These are phyloP conservation scores for Aristolochia fimbriata DNA, from an alignment of 164 flowering plant genomes.

Conservation along the genomic window DNA sequence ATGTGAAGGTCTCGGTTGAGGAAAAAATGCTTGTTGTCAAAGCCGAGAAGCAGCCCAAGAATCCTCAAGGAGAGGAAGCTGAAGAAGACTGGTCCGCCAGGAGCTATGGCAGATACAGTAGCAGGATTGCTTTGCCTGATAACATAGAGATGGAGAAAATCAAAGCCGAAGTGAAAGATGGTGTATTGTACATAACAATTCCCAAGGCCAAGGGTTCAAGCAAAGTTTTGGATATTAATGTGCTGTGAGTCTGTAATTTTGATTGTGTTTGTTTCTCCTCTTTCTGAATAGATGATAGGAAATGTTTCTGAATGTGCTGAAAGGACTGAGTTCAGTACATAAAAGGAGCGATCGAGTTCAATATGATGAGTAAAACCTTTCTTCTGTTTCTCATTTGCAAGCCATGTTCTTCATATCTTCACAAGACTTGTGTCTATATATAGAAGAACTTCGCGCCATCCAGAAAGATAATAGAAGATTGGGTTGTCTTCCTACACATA, in stretches of 20 bases:
- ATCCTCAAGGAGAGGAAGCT: constrained; percentile 5
- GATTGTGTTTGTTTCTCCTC: too few species aligned
- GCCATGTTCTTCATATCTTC: too few species aligned
- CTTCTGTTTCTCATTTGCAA: too few species aligned
- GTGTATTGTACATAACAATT: constrained; percentile 62
- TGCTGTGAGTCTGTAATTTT: constrained; percentile 19
- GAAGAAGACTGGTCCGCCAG: constrained; percentile 54
- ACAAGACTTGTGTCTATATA: too few species aligned
- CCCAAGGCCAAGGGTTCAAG: constrained; percentile 36
- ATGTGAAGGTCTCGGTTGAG: constrained; percentile 77
- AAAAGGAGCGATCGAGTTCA: too few species aligned
- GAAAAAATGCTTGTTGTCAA: constrained; percentile 73
- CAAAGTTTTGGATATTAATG: constrained; percentile 51
- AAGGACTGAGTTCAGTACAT: too few species aligned
- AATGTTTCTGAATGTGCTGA: too few species aligned
- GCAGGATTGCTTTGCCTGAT: constrained; percentile 72
- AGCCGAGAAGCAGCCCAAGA: constrained; percentile 37
- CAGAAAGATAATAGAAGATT: too few species aligned
- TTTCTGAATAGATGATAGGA: too few species aligned
- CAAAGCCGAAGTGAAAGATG: constrained; percentile 72
- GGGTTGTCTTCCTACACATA: too few species aligned
- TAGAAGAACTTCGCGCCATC: too few species aligned
- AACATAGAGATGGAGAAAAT: constrained; percentile 66
- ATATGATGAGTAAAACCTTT: too few species aligned
- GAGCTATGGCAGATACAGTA: constrained; percentile 60